Conservation (phyloP, 129 eudicot species). For the Mikania micrantha region DNA sequence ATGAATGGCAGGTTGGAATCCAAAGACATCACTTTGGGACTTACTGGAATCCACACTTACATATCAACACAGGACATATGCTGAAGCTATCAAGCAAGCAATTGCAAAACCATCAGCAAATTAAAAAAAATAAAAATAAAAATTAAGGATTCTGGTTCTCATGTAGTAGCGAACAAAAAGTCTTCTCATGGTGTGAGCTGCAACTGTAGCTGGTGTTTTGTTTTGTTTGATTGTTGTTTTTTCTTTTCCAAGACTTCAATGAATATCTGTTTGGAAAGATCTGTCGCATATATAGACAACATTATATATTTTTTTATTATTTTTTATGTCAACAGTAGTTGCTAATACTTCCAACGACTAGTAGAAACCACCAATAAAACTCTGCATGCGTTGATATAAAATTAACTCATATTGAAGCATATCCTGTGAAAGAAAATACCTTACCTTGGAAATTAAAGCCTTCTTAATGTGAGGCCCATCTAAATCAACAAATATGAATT, state of each 20-base stretch:
- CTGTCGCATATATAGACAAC: constrained; percentile 9
- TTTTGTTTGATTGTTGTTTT: no score
- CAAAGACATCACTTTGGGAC: constrained; percentile 93
- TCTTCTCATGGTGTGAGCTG: constrained; percentile 14
- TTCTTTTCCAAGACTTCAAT: constrained; percentile 16
- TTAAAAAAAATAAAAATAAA: no score
- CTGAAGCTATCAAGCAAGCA: constrained; percentile 84
- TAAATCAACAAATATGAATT: no score
- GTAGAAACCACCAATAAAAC: neutral
- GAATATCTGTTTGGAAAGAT: constrained; percentile 16
- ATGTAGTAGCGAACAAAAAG: neutral
- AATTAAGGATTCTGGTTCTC: constrained; percentile 11
- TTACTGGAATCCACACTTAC: constrained; percentile 94
- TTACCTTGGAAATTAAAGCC: no score
- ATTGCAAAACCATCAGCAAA: constrained; percentile 69
- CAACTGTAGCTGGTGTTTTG: constrained; percentile 13
- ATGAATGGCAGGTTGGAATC: constrained; percentile 71
- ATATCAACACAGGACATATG: constrained; percentile 95
- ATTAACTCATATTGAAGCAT: no score
- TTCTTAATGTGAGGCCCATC: no score
- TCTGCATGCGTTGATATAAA: no score
- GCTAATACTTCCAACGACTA: neutral
- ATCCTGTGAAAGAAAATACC: no score
- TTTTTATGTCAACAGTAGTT: neutral
- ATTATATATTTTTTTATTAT: neutral